A percentile compares a stretch with the other conserved stretches of the same genome.
Evolutionary conservation across 108 stramenopile species (phyloP).

Genomic region (Phaeodactylum tricornutum): DNA sequence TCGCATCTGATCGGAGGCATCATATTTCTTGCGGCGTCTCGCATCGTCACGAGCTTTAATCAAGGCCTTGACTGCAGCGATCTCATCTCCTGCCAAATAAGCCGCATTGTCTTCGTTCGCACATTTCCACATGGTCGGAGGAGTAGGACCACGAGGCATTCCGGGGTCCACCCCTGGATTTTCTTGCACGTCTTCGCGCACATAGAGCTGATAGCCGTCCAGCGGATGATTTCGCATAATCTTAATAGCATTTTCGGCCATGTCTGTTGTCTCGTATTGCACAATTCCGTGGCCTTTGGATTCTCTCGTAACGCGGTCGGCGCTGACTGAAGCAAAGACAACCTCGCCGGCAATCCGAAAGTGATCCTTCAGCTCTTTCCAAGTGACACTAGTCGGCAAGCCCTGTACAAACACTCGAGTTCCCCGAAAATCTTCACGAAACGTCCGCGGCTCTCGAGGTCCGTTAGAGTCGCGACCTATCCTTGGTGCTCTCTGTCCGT

Average conservation of each 20-base stretch:
- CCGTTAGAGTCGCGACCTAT: no score
- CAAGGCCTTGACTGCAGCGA: conserved; percentile 23
- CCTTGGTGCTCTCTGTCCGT: no score
- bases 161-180: conserved; percentile 1
- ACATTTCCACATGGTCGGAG: conserved; percentile 61
- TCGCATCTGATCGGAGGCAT: conserved; percentile 52
- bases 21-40: conserved; percentile 46
- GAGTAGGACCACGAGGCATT: conserved; percentile 11
- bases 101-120: conserved; percentile 52
- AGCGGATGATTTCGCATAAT: conserved; percentile 72
- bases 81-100: conserved; percentile 28
- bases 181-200: conserved; percentile 76
- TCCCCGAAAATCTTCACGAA: conserved; percentile 48
- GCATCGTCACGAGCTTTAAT: conserved; percentile 58
- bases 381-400: conserved; percentile 45
- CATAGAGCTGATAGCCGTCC: conserved; percentile 50
- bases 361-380: conserved; percentile 85
- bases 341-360: conserved; percentile 63
- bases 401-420: conserved; percentile 78
- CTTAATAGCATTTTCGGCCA: conserved; percentile 57
- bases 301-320: conserved; percentile 45
- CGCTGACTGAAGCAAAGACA: conserved; percentile 70
- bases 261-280: conserved; percentile 62
- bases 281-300: conserved; percentile 75
- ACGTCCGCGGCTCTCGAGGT: no score